Evolutionary conservation across 139 green algal genomes (phyloP).

Genomic region (Monoraphidium neglectum): DNA sequence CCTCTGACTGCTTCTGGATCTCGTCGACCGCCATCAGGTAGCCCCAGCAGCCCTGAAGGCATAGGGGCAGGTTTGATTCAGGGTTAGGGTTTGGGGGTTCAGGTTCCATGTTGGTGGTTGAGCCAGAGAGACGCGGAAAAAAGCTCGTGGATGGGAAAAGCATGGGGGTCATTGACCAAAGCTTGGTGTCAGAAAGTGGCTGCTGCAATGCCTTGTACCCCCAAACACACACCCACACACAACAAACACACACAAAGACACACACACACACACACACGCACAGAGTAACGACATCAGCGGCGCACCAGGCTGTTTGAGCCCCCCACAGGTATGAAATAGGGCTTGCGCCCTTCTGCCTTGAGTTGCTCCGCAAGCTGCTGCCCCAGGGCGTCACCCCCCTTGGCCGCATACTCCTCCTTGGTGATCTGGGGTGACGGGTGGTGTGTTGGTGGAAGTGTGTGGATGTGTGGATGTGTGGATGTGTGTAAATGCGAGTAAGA

Average conservation of each 20-base stretch:
- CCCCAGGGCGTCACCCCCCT: slow-evolving; percentile 62
- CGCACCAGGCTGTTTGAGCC: slow-evolving; percentile 71
- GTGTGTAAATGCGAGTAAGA: not conserved
- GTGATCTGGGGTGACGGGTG: slow-evolving; percentile 59
- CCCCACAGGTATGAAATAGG: slow-evolving; percentile 92
- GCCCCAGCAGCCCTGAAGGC: slow-evolving; percentile 83
- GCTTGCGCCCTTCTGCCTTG: slow-evolving; percentile 61
- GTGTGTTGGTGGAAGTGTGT: not conserved
- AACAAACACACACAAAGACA: too few relatives aligned
- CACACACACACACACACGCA: too few relatives aligned
- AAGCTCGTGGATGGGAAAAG: too few relatives aligned
- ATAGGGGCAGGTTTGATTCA: too few relatives aligned
- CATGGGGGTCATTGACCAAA: too few relatives aligned
- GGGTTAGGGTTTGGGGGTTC: too few relatives aligned
- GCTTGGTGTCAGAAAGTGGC: too few relatives aligned
- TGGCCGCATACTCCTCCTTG: slow-evolving; percentile 89
- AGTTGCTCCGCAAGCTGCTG: slow-evolving; percentile 64
- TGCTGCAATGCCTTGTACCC: too few relatives aligned
- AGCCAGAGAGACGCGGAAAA: too few relatives aligned
- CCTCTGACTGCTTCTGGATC: slow-evolving; percentile 66
- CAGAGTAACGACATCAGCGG: too few relatives aligned
- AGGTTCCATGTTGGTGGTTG: too few relatives aligned
- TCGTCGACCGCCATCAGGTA: slow-evolving; percentile 88
- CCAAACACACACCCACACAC: too few relatives aligned
- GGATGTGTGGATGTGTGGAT: not conserved